Base-by-base conservation (phyloP, 805 yeast species). In the Schwanniomyces pseudopolymorphus region DNA sequence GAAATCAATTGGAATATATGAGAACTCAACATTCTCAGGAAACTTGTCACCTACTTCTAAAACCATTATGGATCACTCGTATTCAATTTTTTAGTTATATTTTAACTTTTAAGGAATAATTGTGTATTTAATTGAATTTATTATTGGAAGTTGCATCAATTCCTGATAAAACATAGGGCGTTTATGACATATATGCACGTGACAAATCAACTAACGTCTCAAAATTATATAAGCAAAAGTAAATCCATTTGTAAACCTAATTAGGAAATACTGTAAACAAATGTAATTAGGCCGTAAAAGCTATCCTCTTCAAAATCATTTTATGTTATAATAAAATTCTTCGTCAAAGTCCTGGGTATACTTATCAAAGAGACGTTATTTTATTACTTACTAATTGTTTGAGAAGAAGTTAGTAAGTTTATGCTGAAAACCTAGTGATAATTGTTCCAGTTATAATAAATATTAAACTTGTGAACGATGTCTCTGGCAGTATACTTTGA, bases 1-100 rank as follows among this genome's bases (percentile, higher is more conserved):
- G 40, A 63, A 50, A 43, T 63, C 68, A 49, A 72, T 66, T 46
- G 77, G 77, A 33, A 72, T 60, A 53, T 71, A 64, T 27, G 61
- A 53, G 52, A 72, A 69, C 40, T 60, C 66, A 21, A 67, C 53
- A 33, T 58, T 63, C 19, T 57, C 36, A 10, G 78, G 77, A 55
- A 72, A 67, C 39, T 50, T 45, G 27, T 62, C 63, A 3, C 74
- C 75, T 49, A 49, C 52, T 48, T 59, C 38, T 41, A 57, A 44
- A 14, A 26, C 22, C 47, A 44, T 44, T 4, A 6, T 44, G 5
- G 9, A 36, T 31, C 17, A 31, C 19, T 14, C 20, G 6, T 16
- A 6, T 6, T 31, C 13, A 4, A n/a, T 5, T 13, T 7, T 27
- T 13, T 5, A 27, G 33, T 14, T 13, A 22, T 22, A n/a, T 33